Evolutionary conservation across 192 early-diverging fungal genomes (phyloP).

Genomic region (Kickxella alabastrina): DNA sequence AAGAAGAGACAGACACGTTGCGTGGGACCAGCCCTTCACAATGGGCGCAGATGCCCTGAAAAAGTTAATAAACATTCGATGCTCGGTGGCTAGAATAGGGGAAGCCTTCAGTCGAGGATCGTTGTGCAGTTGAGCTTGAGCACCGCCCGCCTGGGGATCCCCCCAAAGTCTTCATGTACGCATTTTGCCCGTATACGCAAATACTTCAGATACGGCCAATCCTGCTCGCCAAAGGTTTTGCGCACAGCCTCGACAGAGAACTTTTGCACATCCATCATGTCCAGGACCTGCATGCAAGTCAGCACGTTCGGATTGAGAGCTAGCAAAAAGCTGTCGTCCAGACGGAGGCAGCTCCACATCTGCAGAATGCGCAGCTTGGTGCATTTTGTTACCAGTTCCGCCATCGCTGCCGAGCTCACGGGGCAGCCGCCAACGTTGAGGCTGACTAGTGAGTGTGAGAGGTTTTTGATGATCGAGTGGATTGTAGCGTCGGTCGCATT

Average conservation of each 20-base stretch:
- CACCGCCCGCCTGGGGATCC: slow-evolving; percentile 32
- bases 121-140: slow-evolving; percentile 47
- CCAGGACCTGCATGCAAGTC: slow-evolving; percentile 40
- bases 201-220: slow-evolving; percentile 46
- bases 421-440: slow-evolving; percentile 50
- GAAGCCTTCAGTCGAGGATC: slow-evolving; percentile 31
- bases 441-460: slow-evolving; percentile 33
- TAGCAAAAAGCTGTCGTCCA: slow-evolving; percentile 45
- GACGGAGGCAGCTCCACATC: slow-evolving; percentile 47
- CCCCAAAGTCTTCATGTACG: slow-evolving; percentile 32
- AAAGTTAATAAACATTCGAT: too few species aligned
- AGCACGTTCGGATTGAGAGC: slow-evolving; percentile 34
- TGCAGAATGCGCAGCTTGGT: slow-evolving; percentile 32
- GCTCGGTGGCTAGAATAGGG: too few species aligned
- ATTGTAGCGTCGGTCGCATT: slow-evolving; percentile 47
- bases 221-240: slow-evolving; percentile 38
- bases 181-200: slow-evolving; percentile 46
- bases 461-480: slow-evolving; percentile 25
- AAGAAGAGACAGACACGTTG: background rate
- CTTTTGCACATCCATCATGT: slow-evolving; percentile 53
- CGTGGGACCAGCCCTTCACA: too few species aligned
- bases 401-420: slow-evolving; percentile 47
- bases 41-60: too few species aligned
- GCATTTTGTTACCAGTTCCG: slow-evolving; percentile 41
- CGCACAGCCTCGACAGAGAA: slow-evolving; percentile 36